These are phyloP conservation scores for Aspergillus fijiensis DNA, from an alignment of 2,329 filamentous ascomycete genomes.

Conservation along the genomic window DNA sequence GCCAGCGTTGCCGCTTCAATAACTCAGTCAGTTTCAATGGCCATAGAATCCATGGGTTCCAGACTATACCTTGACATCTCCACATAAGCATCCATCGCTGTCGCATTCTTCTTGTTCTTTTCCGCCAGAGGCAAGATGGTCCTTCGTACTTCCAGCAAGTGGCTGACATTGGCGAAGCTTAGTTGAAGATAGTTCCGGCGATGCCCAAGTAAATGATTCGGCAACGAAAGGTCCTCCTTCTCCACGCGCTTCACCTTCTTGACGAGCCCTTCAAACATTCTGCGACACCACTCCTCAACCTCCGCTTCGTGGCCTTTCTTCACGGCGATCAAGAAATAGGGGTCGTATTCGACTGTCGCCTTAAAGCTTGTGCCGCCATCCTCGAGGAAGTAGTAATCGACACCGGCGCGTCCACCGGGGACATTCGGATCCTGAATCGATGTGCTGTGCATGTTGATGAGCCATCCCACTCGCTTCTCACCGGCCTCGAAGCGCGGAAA, in stretches of 20 bases:
- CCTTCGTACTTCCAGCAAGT: constrained; percentile 80
- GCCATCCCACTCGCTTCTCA: constrained; percentile 82
- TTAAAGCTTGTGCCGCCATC: constrained; percentile 90
- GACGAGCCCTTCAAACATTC: constrained; percentile 75
- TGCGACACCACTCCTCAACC: constrained; percentile 90
- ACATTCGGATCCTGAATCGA: constrained; percentile 79
- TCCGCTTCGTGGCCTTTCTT: constrained; percentile 86
- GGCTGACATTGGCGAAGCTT: constrained; percentile 80
- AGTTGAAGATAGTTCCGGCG: constrained; percentile 83
- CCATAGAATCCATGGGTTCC: background rate
- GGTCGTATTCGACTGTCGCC: constrained; percentile 92
- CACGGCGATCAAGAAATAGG: constrained; percentile 90
- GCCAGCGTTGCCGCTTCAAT: constrained; percentile 67
- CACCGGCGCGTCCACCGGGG: constrained; percentile 78
- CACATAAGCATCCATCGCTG: constrained; percentile 96
- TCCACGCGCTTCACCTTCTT: constrained; percentile 75
- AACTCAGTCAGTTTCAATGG: constrained; percentile 20
- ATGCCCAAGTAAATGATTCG: constrained; percentile 92
- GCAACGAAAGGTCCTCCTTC: constrained; percentile 92
- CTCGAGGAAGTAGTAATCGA: constrained; percentile 97
- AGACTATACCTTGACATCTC: constrained; percentile 77
- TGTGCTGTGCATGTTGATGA: constrained; percentile 92
- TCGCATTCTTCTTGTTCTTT: constrained; percentile 94
- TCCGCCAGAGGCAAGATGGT: constrained; percentile 88
- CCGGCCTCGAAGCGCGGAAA: constrained; percentile 90